These are phyloP conservation scores for Arabidopsis arenosa DNA, from an alignment of 345 rosid genomes.

Conservation along the genomic window DNA sequence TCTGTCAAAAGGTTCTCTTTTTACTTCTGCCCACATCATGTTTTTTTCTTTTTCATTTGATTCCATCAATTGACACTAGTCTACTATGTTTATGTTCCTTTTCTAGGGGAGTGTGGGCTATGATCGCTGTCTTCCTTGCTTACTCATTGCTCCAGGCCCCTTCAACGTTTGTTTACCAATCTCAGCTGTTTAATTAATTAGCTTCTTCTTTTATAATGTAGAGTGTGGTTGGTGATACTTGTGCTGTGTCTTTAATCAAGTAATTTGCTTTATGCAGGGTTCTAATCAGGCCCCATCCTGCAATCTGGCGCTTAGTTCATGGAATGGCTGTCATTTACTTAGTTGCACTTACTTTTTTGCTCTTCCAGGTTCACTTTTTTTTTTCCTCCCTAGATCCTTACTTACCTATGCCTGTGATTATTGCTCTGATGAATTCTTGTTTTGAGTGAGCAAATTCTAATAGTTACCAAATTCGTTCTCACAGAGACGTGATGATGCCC, in stretches of 20 bases:
- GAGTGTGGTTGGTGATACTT: conserved; percentile 22
- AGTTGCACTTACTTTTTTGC: conserved; percentile 90
- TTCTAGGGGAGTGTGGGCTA: conserved; percentile 94
- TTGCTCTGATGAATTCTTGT: conserved; percentile 4
- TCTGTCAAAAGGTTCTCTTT: conserved; percentile 85
- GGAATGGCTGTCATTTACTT: conserved; percentile 97
- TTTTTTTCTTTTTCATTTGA: not conserved
- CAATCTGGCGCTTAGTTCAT: conserved; percentile 97
- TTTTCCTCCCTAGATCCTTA: conserved; percentile 13
- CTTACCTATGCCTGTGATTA: conserved; percentile 23
- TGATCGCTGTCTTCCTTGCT: conserved; percentile 97
- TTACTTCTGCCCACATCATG: not conserved
- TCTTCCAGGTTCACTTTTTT: conserved; percentile 80
- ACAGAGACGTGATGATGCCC: conserved; percentile 95
- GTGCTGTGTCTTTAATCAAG: conserved; percentile 25
- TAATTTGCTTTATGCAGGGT: conserved; percentile 59
- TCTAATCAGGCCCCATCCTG: conserved; percentile 97
- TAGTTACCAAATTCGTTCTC: conserved; percentile 24
- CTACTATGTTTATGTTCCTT: conserved; percentile 35
- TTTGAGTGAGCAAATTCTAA: conserved; percentile 43
- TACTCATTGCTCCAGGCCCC: conserved; percentile 98
- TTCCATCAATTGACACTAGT: conserved; percentile 31
- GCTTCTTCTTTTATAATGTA: not conserved
- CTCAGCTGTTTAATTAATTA: not conserved
- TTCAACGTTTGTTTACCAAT: conserved; percentile 61